Conservation (phyloP, 75 land plant species). For the Picea sitchensis region DNA sequence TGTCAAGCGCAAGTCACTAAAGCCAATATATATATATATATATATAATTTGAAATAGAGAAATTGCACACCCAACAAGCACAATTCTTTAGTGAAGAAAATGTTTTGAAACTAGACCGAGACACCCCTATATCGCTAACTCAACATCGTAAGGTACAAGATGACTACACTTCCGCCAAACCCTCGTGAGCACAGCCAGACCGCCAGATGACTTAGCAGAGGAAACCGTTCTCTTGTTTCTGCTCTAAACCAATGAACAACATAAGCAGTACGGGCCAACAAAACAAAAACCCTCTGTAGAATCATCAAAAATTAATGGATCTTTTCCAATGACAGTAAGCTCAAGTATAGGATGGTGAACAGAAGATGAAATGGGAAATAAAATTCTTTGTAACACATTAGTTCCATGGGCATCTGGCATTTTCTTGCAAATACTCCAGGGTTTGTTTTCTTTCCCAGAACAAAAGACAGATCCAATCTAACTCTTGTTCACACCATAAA, state of each 20-base stretch:
- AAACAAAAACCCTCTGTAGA: background rate
- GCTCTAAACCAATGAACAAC: constrained; percentile 11
- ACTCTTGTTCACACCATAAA: background rate
- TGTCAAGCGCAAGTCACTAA: too few species aligned
- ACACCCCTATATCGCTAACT: too few species aligned
- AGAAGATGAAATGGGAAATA: background rate
- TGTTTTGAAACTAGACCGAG: too few species aligned
- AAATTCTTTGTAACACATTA: background rate
- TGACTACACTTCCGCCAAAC: too few species aligned
- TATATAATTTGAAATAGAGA: too few species aligned
- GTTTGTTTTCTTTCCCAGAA: background rate
- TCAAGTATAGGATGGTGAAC: background rate
- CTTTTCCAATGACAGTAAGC: background rate
- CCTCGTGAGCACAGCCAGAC: too few species aligned
- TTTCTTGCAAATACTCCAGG: background rate
- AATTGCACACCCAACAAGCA: too few species aligned
- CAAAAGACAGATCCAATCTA: background rate
- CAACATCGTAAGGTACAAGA: too few species aligned
- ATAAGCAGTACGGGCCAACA: constrained; percentile 4
- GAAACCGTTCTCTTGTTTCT: constrained; percentile 4
- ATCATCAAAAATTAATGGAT: too few species aligned
- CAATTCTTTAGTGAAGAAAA: too few species aligned
- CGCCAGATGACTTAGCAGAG: background rate
- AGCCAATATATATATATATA: too few species aligned
- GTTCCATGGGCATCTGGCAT: background rate